phyloP scores from a whole-genome alignment of 805 yeast species.

The Torulaspora gathmanii region DNA sequence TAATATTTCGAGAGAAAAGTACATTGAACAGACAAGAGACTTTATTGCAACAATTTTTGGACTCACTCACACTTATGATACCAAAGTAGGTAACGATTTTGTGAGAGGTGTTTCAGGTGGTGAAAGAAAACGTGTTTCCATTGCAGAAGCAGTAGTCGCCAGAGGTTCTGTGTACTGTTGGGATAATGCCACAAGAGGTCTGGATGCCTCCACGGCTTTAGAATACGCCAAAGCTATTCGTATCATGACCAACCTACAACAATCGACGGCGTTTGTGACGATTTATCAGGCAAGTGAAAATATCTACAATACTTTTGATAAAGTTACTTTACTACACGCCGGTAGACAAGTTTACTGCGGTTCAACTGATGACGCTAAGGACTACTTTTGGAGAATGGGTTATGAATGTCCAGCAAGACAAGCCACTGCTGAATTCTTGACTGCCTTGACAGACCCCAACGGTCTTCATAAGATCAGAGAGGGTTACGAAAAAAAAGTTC shows the following conservation, averaged over 20 bases:
- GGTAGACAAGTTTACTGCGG: constrained; percentile 58
- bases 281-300: constrained; percentile 58
- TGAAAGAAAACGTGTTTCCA: constrained; percentile 80
- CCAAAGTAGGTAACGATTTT: constrained; percentile 52
- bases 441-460: constrained; percentile 55
- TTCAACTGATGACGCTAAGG: constrained; percentile 43
- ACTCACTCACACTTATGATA: constrained; percentile 49
- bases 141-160: constrained; percentile 67
- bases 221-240: constrained; percentile 60
- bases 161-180: constrained; percentile 56
- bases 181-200: constrained; percentile 76
- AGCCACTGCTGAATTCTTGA: constrained; percentile 58
- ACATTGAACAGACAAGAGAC: constrained; percentile 41
- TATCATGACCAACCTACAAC: constrained; percentile 46
- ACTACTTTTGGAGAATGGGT: constrained; percentile 53
- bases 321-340: constrained; percentile 48
- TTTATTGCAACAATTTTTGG: constrained; percentile 45
- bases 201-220: constrained; percentile 66
- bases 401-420: constrained; percentile 53
- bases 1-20: constrained; percentile 44
- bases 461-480: constrained; percentile 38
- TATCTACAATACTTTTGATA: constrained; percentile 51
- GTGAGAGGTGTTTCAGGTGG: constrained; percentile 81
- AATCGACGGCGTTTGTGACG: constrained; percentile 53
- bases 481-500: constrained; percentile 49